Percentiles rank a stretch among this genome's conserved stretches.
These are phyloP conservation scores for Plenodomus biglobosus DNA, from an alignment of 2,329 filamentous ascomycete genomes.

Conservation along the genomic window DNA sequence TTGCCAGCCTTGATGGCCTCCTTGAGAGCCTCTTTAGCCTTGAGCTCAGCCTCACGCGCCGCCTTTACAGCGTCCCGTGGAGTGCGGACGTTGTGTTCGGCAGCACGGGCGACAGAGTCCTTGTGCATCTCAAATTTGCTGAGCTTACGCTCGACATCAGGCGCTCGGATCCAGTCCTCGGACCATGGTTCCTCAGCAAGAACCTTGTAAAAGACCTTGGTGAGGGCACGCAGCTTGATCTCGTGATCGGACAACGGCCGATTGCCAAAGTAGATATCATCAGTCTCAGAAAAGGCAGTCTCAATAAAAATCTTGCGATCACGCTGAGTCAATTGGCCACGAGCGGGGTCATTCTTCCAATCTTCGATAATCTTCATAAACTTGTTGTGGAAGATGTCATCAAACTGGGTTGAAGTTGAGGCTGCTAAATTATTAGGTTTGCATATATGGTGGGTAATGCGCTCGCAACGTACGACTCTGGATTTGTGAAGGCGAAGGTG, in stretches of 20 bases:
- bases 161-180: conserved; percentile 42
- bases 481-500: conserved; percentile 23
- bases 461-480: conserved; percentile 15
- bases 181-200: conserved; percentile 44
- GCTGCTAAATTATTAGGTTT: conserved; percentile 13
- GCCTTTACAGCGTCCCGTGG: conserved; percentile 39
- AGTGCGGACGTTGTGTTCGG: conserved; percentile 29
- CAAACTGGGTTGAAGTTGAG: conserved; percentile 28
- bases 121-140: conserved; percentile 44
- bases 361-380: conserved; percentile 39
- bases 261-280: conserved; percentile 32
- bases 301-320: conserved; percentile 41
- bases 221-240: conserved; percentile 41
- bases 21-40: conserved; percentile 19
- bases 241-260: conserved; percentile 35
- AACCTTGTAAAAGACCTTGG: conserved; percentile 43
- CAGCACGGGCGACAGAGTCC: conserved; percentile 37
- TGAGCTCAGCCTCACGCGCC: conserved; percentile 29
- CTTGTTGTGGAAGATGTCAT: conserved; percentile 40
- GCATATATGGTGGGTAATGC: neutral
- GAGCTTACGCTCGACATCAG: conserved; percentile 43
- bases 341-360: conserved; percentile 34
- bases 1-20: conserved; percentile 16
- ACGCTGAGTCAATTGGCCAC: conserved; percentile 31
- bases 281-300: conserved; percentile 32